These are phyloP conservation scores for Apostasia shenzhenica DNA, from an alignment of 106 monocot species.

Conservation along the genomic window DNA sequence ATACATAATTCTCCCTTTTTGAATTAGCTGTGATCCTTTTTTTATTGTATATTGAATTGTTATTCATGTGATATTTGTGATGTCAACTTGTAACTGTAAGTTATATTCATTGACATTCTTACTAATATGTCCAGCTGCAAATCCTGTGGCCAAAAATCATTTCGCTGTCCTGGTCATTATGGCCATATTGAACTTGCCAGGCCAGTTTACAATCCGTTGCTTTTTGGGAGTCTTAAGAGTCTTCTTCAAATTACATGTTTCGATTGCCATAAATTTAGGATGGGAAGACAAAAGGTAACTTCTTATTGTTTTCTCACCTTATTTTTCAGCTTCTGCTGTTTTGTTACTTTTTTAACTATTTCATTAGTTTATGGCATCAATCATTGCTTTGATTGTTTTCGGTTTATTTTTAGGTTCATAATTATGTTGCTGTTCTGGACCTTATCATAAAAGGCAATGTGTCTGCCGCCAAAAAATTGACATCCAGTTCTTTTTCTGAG, in stretches of 20 bases:
- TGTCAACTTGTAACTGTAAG: background rate
- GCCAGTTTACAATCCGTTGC: constrained; percentile 70
- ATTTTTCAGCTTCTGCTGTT: too few species aligned
- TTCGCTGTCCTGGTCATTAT: constrained; percentile 78
- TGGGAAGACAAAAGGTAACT: constrained; percentile 40
- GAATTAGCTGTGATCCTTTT: background rate
- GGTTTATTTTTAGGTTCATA: constrained; percentile 34
- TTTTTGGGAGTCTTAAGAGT: constrained; percentile 47
- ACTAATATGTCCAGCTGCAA: constrained; percentile 59
- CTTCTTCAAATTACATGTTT: constrained; percentile 76
- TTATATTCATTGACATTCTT: constrained; percentile 9
- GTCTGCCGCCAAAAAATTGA: constrained; percentile 34
- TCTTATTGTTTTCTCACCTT: background rate
- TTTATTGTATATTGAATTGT: background rate
- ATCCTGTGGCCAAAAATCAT: constrained; percentile 57
- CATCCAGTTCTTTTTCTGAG: background rate
- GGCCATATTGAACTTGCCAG: constrained; percentile 81
- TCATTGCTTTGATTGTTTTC: too few species aligned
- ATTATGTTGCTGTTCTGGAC: constrained; percentile 36
- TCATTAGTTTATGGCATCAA: too few species aligned
- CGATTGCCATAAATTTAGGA: constrained; percentile 62
- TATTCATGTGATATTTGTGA: background rate
- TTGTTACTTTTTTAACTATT: too few species aligned
- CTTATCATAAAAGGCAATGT: constrained; percentile 55
- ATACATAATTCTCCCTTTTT: background rate